Base-by-base conservation (phyloP, 2,329 filamentous ascomycete genomes). In the Scedosporium dehoogii region DNA sequence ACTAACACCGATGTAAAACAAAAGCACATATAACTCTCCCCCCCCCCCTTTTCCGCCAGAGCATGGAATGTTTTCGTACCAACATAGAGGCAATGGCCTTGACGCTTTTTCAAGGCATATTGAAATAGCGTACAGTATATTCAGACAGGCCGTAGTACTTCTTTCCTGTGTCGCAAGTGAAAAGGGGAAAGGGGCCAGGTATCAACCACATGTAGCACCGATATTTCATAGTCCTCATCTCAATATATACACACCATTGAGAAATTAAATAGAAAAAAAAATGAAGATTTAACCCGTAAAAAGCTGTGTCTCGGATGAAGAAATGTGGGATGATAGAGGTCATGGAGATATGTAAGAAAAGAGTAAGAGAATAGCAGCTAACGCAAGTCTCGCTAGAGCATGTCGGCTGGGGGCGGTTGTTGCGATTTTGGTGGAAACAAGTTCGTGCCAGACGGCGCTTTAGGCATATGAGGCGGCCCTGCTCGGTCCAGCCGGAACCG, bases 391-490 rank as follows among this genome's bases (percentile, higher is more conserved):
- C 23, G 29, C 33, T 62, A 75, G 41, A 73, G 64, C 69, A 75
- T 73, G 56, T 77, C 74, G 1, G 73, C 73, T 14, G 74, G 70
- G 7, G 73, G 72, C 25, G 72, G 29, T 12, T 38, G 58, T 12
- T 51, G 42, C 23, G 55, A 21, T 44, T 72, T 73, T 1, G 71
- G 68, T 23, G 72, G 68, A 59, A 71, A 72, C 33, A 72, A 63
- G 27, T 71, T 73, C 46, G 68, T 70, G 9, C 48, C 38, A n/a
- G 44, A 56, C 29, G 62, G 63, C 61, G 81, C 70, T 59, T 77
- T 77, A 2, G 79, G 76, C 16, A 78, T 71, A 57, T 76, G 76
- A 18, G 73, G 70, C 16, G 74, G 75, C 46, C 75, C 67, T 55
- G 70, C 69, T 58, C 69, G 67, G 41, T 69, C 65, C 21, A 71